phyloP scores from a whole-genome alignment of 2,329 filamentous ascomycete genomes.

The Ophiostoma himal-ulmi region DNA sequence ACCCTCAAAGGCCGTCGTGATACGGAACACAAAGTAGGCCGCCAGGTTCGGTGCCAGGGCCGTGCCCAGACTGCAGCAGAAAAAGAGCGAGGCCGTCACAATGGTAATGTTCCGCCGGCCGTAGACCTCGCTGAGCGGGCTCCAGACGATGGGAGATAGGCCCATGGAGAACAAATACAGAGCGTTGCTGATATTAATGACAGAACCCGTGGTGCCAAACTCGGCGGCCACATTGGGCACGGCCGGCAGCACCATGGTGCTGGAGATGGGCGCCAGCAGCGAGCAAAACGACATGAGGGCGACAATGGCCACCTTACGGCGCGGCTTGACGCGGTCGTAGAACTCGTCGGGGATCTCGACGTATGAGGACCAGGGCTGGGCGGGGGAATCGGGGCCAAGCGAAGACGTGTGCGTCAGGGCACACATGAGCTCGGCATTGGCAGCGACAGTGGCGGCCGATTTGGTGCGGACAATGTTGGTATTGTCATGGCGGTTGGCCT shows the following conservation, averaged over 20 bases:
- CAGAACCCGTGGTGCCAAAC: slow-evolving; percentile 52
- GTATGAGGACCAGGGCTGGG: slow-evolving; percentile 31
- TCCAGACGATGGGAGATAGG: slow-evolving; percentile 58
- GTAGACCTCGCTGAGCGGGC: slow-evolving; percentile 56
- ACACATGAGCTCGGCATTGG: slow-evolving; percentile 17
- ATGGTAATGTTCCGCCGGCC: slow-evolving; percentile 52
- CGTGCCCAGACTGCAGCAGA: slow-evolving; percentile 58
- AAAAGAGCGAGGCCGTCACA: slow-evolving; percentile 53
- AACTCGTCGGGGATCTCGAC: slow-evolving; percentile 45
- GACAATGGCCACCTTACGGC: slow-evolving; percentile 62
- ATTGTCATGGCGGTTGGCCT: slow-evolving; percentile 16
- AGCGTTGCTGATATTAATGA: slow-evolving; percentile 64
- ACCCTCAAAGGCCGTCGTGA: slow-evolving; percentile 63
- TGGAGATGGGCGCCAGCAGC: slow-evolving; percentile 66
- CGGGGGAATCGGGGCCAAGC: slow-evolving; percentile 28
- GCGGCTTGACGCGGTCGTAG: slow-evolving; percentile 59
- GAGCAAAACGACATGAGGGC: slow-evolving; percentile 65
- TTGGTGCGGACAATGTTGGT: slow-evolving; percentile 15
- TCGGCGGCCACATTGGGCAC: slow-evolving; percentile 59
- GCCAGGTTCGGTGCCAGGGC: slow-evolving; percentile 60
- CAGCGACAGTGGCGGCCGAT: background rate
- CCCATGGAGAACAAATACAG: slow-evolving; percentile 69
- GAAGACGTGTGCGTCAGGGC: slow-evolving; percentile 28
- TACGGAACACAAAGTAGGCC: slow-evolving; percentile 61
- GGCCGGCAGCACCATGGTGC: slow-evolving; percentile 59